phyloP scores from a whole-genome alignment of 805 yeast genomes.

The Cyberlindnera bimundalis region DNA sequence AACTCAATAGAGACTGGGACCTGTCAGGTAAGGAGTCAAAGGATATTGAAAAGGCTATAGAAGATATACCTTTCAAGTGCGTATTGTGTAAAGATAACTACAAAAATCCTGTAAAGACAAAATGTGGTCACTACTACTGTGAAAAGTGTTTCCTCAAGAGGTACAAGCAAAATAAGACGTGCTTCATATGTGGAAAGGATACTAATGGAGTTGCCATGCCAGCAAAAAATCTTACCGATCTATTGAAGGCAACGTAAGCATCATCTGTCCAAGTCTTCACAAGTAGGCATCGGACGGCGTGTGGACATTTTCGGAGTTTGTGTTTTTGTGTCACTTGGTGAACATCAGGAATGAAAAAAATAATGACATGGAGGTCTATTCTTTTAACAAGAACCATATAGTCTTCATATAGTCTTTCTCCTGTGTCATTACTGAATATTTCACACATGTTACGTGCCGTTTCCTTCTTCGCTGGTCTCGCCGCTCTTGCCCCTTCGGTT shows the following conservation, averaged over 20 bases:
- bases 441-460: neutral
- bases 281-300: no score
- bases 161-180: slow-evolving; percentile 41
- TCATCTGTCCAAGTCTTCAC: no score
- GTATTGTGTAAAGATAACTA: slow-evolving; percentile 56
- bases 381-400: no score
- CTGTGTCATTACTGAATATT: no score
- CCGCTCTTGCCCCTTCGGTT: neutral
- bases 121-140: slow-evolving; percentile 65
- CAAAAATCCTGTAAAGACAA: slow-evolving; percentile 51
- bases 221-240: slow-evolving; percentile 37
- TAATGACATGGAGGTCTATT: no score
- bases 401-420: no score
- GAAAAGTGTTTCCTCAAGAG: slow-evolving; percentile 52
- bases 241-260: slow-evolving; percentile 11
- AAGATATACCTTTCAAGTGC: slow-evolving; percentile 55
- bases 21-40: slow-evolving; percentile 22
- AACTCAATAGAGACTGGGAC: slow-evolving; percentile 71
- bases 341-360: neutral
- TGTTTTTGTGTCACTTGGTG: neutral
- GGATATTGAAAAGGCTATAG: slow-evolving; percentile 26
- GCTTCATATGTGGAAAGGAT: slow-evolving; percentile 56
- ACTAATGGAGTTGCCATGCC: slow-evolving; percentile 60
- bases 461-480: neutral
- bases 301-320: neutral